Evolutionary conservation across 768 basidiomycete genomes (phyloP).

Genomic region (Tylopilus subfusipes): DNA sequence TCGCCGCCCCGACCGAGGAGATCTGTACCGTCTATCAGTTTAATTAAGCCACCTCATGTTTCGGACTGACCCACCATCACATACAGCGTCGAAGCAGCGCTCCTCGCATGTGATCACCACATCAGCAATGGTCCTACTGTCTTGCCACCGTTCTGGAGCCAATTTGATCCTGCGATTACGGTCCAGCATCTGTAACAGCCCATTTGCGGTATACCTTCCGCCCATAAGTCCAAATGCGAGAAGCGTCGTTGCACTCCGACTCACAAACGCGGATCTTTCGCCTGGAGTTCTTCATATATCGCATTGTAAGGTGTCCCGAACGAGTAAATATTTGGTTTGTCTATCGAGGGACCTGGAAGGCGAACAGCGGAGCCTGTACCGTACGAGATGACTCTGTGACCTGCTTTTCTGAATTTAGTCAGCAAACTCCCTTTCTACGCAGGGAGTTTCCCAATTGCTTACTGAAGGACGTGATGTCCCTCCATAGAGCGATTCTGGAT

Average conservation of each 20-base stretch:
- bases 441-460: slow-evolving; percentile 42
- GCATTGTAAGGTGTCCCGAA: slow-evolving; percentile 97
- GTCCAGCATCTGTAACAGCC: slow-evolving; percentile 93
- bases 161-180: slow-evolving; percentile 87
- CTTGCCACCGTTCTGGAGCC: slow-evolving; percentile 97
- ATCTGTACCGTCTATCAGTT: slow-evolving; percentile 47
- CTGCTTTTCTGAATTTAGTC: slow-evolving; percentile 70
- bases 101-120: slow-evolving; percentile 99
- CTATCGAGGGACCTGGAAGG: slow-evolving; percentile 91
- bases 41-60: slow-evolving; percentile 5
- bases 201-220: slow-evolving; percentile 86
- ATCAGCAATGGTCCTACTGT: slow-evolving; percentile 84
- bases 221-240: slow-evolving; percentile 12
- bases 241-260: slow-evolving; percentile 28
- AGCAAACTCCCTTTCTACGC: not conserved
- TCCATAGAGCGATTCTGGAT: slow-evolving; percentile 96
- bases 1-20: slow-evolving; percentile 85
- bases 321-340: slow-evolving; percentile 94
- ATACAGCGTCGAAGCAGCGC: slow-evolving; percentile 96
- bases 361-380: slow-evolving; percentile 98
- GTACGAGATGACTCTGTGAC: slow-evolving; percentile 86
- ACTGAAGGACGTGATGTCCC: slow-evolving; percentile 89
- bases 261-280: slow-evolving; percentile 82
- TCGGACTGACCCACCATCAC: slow-evolving; percentile 69
- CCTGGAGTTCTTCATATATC: slow-evolving; percentile 86